phyloP scores from a whole-genome alignment of 352 stramenopile genomes.

The Globisporangium spinosum region DNA sequence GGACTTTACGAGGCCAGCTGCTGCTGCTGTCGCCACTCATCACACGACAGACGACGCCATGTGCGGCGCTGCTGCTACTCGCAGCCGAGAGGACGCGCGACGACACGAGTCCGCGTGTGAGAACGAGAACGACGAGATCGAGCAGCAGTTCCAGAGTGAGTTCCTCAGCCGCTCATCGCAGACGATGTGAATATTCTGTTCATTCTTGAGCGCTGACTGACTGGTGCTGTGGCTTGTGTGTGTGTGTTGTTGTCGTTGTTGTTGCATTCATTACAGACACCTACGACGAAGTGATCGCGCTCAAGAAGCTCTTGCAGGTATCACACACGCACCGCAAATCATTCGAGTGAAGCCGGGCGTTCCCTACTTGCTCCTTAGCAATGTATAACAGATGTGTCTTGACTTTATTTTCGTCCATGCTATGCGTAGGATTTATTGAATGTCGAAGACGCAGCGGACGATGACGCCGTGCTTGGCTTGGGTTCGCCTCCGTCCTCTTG shows the following conservation, averaged over 20 bases:
- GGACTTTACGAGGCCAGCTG: not conserved
- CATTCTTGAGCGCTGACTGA: not conserved
- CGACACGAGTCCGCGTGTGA: not conserved
- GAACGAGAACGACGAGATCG: conserved; percentile 21
- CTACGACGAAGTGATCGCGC: conserved; percentile 50
- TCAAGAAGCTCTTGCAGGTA: conserved; percentile 57
- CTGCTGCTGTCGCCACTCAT: not conserved
- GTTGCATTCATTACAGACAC: conserved; percentile 24
- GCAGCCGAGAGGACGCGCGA: not conserved
- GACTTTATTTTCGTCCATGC: not conserved
- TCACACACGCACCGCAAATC: not conserved
- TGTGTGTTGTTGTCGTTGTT: not conserved
- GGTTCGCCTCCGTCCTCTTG: not conserved
- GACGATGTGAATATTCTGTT: not conserved
- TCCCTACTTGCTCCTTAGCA: not conserved
- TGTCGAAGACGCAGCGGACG: not conserved
- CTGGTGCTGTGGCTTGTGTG: not conserved
- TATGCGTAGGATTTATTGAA: conserved; percentile 8
- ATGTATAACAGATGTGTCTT: not conserved
- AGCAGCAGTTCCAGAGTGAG: conserved; percentile 42
- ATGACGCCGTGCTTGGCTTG: not conserved
- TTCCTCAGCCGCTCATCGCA: not conserved
- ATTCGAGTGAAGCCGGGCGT: not conserved
- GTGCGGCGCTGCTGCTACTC: not conserved
- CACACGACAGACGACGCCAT: not conserved